A percentile compares a stretch with the other conserved stretches of the same genome.
phyloP scores from a whole-genome alignment of 2,329 filamentous ascomycete species.

The Ambrosiella cleistominuta region DNA sequence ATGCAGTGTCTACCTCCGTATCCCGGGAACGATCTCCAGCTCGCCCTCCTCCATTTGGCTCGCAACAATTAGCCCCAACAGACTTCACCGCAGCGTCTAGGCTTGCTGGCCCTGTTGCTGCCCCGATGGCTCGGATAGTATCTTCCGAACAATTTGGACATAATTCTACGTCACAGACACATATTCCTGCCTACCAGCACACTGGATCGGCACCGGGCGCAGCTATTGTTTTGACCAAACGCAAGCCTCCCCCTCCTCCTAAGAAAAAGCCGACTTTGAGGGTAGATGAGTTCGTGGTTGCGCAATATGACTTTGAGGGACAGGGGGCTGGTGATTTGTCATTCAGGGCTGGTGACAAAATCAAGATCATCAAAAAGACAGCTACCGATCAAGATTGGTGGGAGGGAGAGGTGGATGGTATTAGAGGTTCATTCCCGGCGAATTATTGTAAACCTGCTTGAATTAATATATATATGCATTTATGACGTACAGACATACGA shows the following conservation, averaged over 20 bases:
- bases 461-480: neutral
- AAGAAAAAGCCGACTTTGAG: slow-evolving; percentile 58
- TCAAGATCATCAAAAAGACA: slow-evolving; percentile 62
- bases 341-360: slow-evolving; percentile 62
- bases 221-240: slow-evolving; percentile 2
- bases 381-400: slow-evolving; percentile 74
- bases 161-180: slow-evolving; percentile 6
- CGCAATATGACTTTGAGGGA: slow-evolving; percentile 57
- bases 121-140: slow-evolving; percentile 1
- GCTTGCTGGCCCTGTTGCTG: slow-evolving; percentile 1
- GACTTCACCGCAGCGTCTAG: slow-evolving; percentile 11
- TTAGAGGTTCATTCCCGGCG: slow-evolving; percentile 58
- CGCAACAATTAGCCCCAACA: slow-evolving; percentile 10
- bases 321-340: slow-evolving; percentile 52
- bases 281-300: slow-evolving; percentile 44
- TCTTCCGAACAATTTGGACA: slow-evolving; percentile 12
- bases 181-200: slow-evolving; percentile 5
- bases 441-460: slow-evolving; percentile 50
- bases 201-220: neutral
- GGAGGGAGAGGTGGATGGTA: slow-evolving; percentile 57
- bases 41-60: slow-evolving; percentile 5
- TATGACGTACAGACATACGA: neutral
- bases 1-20: neutral
- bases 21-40: slow-evolving; percentile 4
- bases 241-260: slow-evolving; percentile 11